Evolutionary conservation across 2,329 filamentous ascomycete species (phyloP).

Genomic region (Trichophyton verrucosum): DNA sequence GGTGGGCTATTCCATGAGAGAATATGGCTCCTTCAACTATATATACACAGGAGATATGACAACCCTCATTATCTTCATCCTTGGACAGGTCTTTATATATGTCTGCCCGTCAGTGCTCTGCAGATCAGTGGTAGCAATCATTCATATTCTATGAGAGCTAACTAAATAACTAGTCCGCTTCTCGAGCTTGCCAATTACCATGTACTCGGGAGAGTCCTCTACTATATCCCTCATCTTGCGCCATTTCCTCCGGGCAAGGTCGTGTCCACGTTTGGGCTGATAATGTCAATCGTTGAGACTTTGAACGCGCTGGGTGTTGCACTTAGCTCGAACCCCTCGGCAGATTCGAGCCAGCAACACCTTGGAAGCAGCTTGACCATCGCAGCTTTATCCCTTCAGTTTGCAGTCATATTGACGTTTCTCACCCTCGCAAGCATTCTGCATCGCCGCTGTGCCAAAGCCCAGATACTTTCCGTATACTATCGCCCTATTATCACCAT

Average conservation of each 20-base stretch:
- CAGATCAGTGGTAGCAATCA: background rate
- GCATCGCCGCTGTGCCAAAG: background rate
- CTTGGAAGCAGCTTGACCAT: background rate
- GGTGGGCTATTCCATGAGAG: constrained; percentile 44
- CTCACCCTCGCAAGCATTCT: background rate
- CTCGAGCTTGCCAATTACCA: constrained; percentile 52
- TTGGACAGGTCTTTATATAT: constrained; percentile 31
- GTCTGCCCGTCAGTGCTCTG: constrained; percentile 23
- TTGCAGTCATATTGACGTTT: background rate
- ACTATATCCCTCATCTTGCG: constrained; percentile 49
- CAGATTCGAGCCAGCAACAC: background rate
- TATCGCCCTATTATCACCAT: constrained; percentile 22
- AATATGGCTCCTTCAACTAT: constrained; percentile 42
- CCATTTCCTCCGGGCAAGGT: constrained; percentile 26
- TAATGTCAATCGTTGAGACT: background rate
- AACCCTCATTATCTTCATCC: constrained; percentile 33
- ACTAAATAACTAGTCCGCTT: constrained; percentile 38
- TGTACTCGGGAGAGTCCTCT: constrained; percentile 47
- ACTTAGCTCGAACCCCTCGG: background rate
- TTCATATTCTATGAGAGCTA: background rate
- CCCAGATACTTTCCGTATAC: background rate
- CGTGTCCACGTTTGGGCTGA: background rate
- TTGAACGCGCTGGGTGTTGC: background rate
- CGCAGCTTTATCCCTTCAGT: background rate
- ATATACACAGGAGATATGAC: constrained; percentile 19